Percentiles rank a stretch among this genome's conserved stretches.
Conservation (phyloP, 2,329 filamentous ascomycete genomes). For the Rutstroemia sydowiana region DNA sequence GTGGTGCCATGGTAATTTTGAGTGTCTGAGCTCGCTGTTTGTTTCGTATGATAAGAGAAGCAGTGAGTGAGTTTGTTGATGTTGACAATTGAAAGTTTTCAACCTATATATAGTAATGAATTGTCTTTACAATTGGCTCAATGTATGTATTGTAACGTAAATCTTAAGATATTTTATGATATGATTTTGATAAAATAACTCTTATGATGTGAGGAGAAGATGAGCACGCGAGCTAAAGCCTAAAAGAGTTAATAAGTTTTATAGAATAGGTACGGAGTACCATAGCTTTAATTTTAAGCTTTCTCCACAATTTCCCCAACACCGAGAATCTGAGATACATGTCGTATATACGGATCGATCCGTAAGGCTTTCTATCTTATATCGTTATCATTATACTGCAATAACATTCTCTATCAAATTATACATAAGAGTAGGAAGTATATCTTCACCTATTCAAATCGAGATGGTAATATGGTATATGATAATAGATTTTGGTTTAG, state of each 20-base stretch:
- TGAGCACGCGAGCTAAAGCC: conserved; percentile 3
- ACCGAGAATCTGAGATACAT: neutral
- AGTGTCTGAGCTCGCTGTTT: neutral
- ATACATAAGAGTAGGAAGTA: no score
- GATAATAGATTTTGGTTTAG: no score
- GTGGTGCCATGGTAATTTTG: conserved; percentile 1
- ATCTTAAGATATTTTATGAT: neutral
- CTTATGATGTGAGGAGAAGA: neutral
- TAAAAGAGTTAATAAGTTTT: neutral
- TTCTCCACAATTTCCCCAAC: neutral
- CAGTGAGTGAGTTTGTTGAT: neutral
- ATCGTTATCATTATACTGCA: neutral
- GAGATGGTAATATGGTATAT: no score
- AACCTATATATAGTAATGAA: neutral
- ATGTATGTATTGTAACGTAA: neutral
- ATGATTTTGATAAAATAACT: neutral
- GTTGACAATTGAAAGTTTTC: neutral
- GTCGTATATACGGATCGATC: neutral
- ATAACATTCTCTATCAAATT: no score
- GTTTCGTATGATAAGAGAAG: neutral
- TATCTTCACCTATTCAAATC: no score
- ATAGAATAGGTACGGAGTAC: neutral
- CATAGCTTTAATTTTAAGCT: neutral
- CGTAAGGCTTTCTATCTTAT: neutral
- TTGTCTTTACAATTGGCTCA: neutral